Evolutionary conservation across 371 early-diverging fungal genomes (phyloP).

Genomic region (Gilbertella persicaria): DNA sequence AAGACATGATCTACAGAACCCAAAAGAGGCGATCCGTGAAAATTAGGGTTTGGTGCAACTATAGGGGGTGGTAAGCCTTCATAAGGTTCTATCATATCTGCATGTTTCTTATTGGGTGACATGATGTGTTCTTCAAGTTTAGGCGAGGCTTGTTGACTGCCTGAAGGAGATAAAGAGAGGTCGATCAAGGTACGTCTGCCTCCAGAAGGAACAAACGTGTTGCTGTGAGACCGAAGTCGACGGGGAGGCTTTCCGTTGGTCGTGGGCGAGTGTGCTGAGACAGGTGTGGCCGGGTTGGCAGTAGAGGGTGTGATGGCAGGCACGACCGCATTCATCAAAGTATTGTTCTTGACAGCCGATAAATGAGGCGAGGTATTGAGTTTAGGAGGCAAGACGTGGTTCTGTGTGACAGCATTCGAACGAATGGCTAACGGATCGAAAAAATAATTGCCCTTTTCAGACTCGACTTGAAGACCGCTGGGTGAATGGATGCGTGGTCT

Average conservation of each 20-base stretch:
- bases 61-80: background rate
- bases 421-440: slow-evolving; percentile 9
- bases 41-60: background rate
- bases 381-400: background rate
- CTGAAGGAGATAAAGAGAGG: background rate
- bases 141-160: background rate
- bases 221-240: background rate
- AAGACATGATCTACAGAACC: background rate
- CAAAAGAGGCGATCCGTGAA: background rate
- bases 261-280: background rate
- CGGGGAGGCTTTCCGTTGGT: background rate
- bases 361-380: background rate
- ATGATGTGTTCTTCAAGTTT: background rate
- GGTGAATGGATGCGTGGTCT: slow-evolving; percentile 11
- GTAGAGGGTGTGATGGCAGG: background rate
- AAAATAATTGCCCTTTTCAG: slow-evolving; percentile 27
- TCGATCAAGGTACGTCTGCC: background rate
- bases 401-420: no score
- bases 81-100: background rate
- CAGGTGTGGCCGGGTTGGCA: background rate
- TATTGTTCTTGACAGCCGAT: background rate
- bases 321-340: background rate
- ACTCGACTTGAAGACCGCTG: slow-evolving; percentile 2
- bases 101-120: background rate
- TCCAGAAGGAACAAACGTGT: background rate